A percentile compares a stretch with the other conserved stretches of the same genome.
Conservation (phyloP, 768 basidiomycete species). For the Leccinum variicolor region DNA sequence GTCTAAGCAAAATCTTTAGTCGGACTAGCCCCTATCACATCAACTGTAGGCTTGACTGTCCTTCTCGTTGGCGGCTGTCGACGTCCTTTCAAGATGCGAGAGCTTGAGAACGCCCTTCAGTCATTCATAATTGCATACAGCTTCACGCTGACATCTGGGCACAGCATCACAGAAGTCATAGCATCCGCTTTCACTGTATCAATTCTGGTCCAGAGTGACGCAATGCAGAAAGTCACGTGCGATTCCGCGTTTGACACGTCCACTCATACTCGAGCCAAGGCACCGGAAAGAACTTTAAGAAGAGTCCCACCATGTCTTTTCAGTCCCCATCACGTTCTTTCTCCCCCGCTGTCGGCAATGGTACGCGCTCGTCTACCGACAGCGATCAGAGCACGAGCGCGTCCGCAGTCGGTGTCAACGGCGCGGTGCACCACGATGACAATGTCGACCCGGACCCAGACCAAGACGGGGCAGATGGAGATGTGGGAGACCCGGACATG, state of each 20-base stretch:
- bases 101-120: no score
- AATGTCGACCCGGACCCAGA: constrained; percentile 34
- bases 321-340: constrained; percentile 31
- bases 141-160: no score
- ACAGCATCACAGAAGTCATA: no score
- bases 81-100: no score
- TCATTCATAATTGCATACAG: no score
- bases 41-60: no score
- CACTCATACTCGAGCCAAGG: not conserved
- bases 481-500: constrained; percentile 28
- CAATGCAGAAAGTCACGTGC: not conserved
- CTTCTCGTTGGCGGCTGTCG: no score
- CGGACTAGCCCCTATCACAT: no score
- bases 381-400: constrained; percentile 39
- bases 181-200: no score
- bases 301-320: constrained; percentile 14
- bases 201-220: not conserved
- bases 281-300: not conserved
- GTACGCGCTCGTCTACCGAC: constrained; percentile 36
- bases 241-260: constrained; percentile 11
- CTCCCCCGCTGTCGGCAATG: constrained; percentile 23
- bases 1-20: no score
- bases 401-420: constrained; percentile 27
- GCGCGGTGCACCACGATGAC: constrained; percentile 29
- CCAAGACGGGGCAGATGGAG: constrained; percentile 27